Conservation (phyloP, 2,329 filamentous ascomycete genomes). For the Fusarium nygamai region DNA sequence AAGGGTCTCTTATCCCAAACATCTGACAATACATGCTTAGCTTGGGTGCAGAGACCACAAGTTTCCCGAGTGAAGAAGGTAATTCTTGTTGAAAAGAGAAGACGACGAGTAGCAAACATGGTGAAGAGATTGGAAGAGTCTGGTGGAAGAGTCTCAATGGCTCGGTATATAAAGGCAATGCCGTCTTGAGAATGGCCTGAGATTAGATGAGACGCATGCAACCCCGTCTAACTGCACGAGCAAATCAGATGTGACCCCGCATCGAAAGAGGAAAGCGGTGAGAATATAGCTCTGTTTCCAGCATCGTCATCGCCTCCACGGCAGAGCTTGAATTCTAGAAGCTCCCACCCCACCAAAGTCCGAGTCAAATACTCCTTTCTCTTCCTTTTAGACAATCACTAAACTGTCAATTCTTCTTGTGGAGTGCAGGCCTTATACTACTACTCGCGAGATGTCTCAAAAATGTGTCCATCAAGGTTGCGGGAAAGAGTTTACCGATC, state of each 20-base stretch:
- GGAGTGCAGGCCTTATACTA: background rate
- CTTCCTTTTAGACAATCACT: background rate
- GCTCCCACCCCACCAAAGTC: slow-evolving; percentile 49
- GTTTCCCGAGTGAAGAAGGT: slow-evolving; percentile 79
- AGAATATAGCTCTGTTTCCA: slow-evolving; percentile 25
- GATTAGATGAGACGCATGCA: slow-evolving; percentile 1
- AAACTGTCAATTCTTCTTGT: background rate
- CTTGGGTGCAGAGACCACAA: slow-evolving; percentile 76
- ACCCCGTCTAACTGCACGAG: slow-evolving; percentile 13
- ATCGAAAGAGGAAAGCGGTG: slow-evolving; percentile 51
- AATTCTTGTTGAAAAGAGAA: slow-evolving; percentile 69
- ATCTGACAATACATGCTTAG: slow-evolving; percentile 72
- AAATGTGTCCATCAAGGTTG: slow-evolving; percentile 98
- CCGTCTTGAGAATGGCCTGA: slow-evolving; percentile 26
- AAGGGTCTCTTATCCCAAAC: slow-evolving; percentile 76
- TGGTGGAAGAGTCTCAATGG: background rate
- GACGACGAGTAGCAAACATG: slow-evolving; percentile 63
- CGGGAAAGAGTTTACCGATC: slow-evolving; percentile 85
- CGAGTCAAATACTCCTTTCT: slow-evolving; percentile 11
- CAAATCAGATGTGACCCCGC: slow-evolving; percentile 40
- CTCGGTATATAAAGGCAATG: background rate
- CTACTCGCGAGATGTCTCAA: slow-evolving; percentile 65
- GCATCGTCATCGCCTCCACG: slow-evolving; percentile 41
- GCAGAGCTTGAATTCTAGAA: slow-evolving; percentile 51
- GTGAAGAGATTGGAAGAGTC: background rate